Evolutionary conservation across 2,329 filamentous ascomycete genomes (phyloP), one percentile per base, ranked within the genome.

Genomic region (Trichoderma koningiopsis): DNA sequence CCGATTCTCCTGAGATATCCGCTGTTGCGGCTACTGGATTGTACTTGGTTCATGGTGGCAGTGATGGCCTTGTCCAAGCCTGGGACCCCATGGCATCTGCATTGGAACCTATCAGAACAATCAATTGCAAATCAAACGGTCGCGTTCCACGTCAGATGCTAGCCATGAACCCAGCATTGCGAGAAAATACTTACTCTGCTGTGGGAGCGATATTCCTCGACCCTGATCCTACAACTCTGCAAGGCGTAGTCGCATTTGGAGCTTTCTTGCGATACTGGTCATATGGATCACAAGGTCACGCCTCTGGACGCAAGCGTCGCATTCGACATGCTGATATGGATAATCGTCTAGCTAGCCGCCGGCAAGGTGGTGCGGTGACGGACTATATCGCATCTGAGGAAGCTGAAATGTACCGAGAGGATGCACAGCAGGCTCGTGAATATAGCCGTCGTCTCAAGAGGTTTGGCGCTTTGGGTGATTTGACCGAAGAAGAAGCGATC

Each of bases 61-160:
- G 92, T 73, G 96, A 99, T 80, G 95, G 96, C 0, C 87, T 98
- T 3, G 95, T 97, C 5, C 96, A 98, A 79, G 92, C 94, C 6
- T 99, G 96, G 96, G 96, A 99, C 81, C 92, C 92, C n/a, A 83
- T 99, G 58, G 93, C 91, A 0, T 98, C 95, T 2, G 91, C 87
- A 0, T 80, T 86, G 22, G 89, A 91, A 24, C 93, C 96, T 0
- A 87, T 98, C 63, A 89, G 94, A 49, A 98, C 94, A 0, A 84
- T 99, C 66, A 94, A 97, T 76, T 93, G 93, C 3, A 89, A 92
- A 16, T 94, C 95, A 73, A 92, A 92, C 2, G 91, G 92, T 8
- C 89, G 93, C 33, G 91, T 94, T 62, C 92, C 94, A 72, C 92
- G 94, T 68, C 89, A 94, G 72, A 82, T 89, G 73, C 78, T 84